Conservation (phyloP, 306 rosid species). For the Begonia masoniana region DNA sequence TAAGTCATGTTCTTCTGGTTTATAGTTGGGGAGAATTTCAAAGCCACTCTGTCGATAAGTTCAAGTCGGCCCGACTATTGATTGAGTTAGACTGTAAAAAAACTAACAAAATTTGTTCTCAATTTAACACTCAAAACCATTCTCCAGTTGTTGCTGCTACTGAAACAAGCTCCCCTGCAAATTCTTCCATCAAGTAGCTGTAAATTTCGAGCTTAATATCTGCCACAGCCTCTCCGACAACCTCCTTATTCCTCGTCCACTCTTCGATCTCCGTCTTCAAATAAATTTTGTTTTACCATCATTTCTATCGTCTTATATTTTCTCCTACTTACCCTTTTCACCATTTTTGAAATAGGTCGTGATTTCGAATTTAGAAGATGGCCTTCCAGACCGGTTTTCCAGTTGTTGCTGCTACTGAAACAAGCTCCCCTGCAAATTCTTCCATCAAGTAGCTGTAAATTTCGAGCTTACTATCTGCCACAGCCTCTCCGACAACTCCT, state of each 20-base stretch:
- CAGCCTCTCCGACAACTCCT: constrained; percentile 30
- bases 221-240: constrained; percentile 27
- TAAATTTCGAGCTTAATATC: constrained; percentile 58
- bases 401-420: constrained; percentile 3
- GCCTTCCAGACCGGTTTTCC: constrained; percentile 21
- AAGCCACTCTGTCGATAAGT: too few relatives aligned
- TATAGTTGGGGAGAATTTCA: too few relatives aligned
- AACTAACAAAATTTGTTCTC: too few relatives aligned
- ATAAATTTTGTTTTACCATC: constrained; percentile 73
- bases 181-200: constrained; percentile 46
- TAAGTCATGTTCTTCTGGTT: too few relatives aligned
- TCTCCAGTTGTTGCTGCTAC: too few relatives aligned
- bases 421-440: constrained; percentile 57
- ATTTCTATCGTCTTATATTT: constrained; percentile 62
- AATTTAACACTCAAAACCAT: too few relatives aligned
- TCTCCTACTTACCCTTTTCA: constrained; percentile 35
- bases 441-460: constrained; percentile 47
- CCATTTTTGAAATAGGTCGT: constrained; percentile 17
- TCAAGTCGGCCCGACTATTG: too few relatives aligned
- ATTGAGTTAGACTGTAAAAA: too few relatives aligned
- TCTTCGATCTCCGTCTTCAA: constrained; percentile 29
- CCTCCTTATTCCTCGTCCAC: constrained; percentile 45
- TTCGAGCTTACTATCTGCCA: constrained; percentile 41
- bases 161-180: constrained; percentile 44
- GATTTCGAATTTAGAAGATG: constrained; percentile 12